Conservation (phyloP, 2,329 filamentous ascomycete genomes). For the Fusarium anthophilum region DNA sequence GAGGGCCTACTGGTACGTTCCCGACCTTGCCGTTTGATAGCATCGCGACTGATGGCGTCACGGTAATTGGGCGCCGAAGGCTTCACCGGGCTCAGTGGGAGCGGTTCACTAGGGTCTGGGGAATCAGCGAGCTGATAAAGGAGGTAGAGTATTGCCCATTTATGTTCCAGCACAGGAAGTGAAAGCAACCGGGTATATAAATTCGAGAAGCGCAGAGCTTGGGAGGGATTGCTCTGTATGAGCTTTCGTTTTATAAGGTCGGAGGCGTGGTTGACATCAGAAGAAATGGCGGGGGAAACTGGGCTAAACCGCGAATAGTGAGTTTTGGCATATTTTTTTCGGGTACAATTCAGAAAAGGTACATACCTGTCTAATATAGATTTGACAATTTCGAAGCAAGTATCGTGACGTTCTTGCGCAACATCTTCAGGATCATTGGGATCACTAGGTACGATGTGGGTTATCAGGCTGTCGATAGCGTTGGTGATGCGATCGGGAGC, state of each 20-base stretch:
- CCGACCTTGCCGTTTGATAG: constrained; percentile 50
- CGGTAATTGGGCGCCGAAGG: constrained; percentile 51
- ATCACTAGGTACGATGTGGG: constrained; percentile 74
- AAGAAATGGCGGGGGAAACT: constrained; percentile 64
- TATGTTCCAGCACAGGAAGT: constrained; percentile 92
- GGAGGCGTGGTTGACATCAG: constrained; percentile 89
- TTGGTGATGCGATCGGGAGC: constrained; percentile 76
- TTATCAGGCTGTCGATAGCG: constrained; percentile 81
- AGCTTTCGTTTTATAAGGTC: constrained; percentile 92
- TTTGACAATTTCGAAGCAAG: constrained; percentile 63
- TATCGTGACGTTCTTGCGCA: constrained; percentile 74
- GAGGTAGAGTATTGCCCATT: constrained; percentile 96
- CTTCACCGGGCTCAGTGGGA: constrained; percentile 56
- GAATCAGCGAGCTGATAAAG: constrained; percentile 84
- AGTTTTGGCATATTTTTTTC: neutral
- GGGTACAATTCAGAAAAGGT: neutral
- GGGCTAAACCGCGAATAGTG: constrained; percentile 48
- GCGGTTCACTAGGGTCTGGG: constrained; percentile 63
- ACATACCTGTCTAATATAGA: constrained; percentile 61
- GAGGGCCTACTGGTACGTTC: constrained; percentile 50
- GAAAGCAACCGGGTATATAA: constrained; percentile 88
- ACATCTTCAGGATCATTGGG: constrained; percentile 73
- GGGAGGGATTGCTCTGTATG: constrained; percentile 78
- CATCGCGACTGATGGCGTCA: constrained; percentile 50
- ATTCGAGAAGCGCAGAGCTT: constrained; percentile 87